Conservation (phyloP, 2,329 filamentous ascomycete genomes). For the Aureobasidium melanogenum region DNA sequence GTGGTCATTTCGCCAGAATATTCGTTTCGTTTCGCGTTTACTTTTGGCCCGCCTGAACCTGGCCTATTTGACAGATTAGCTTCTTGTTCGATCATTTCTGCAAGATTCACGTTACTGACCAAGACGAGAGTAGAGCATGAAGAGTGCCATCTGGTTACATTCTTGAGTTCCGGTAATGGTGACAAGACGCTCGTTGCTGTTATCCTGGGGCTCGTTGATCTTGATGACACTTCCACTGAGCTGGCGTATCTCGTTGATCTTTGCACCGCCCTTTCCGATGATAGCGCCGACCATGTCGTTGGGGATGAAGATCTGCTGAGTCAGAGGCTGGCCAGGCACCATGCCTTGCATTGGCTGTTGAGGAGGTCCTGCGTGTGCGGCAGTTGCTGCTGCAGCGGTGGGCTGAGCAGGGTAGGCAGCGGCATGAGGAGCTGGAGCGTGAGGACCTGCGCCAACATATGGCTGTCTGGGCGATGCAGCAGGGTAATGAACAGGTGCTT, state of each 20-base stretch:
- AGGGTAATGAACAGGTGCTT: constrained; percentile 65
- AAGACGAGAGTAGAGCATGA: constrained; percentile 97
- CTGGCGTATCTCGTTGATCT: constrained; percentile 98
- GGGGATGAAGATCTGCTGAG: constrained; percentile 97
- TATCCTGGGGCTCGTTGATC: constrained; percentile 98
- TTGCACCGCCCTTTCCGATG: constrained; percentile 94
- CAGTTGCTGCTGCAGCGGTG: constrained; percentile 30
- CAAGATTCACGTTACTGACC: constrained; percentile 50
- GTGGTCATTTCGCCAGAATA: neutral
- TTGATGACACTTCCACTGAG: constrained; percentile 97
- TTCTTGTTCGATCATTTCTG: constrained; percentile 11
- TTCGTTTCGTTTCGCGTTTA: constrained; percentile 9
- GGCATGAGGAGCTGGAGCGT: constrained; percentile 61
- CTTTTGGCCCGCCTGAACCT: constrained; percentile 16
- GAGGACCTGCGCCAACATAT: constrained; percentile 72
- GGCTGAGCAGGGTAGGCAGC: constrained; percentile 51
- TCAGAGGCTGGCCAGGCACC: constrained; percentile 75
- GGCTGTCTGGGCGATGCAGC: constrained; percentile 59
- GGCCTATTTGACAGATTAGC: constrained; percentile 13
- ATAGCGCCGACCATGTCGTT: constrained; percentile 99
- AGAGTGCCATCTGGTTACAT: constrained; percentile 99
- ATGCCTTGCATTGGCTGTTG: constrained; percentile 66
- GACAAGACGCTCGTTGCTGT: constrained; percentile 94
- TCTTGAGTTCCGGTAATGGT: constrained; percentile 97
- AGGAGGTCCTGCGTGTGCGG: constrained; percentile 56